phyloP scores from a whole-genome alignment of 2,329 filamentous ascomycete species.

The Fusarium heterosporum region DNA sequence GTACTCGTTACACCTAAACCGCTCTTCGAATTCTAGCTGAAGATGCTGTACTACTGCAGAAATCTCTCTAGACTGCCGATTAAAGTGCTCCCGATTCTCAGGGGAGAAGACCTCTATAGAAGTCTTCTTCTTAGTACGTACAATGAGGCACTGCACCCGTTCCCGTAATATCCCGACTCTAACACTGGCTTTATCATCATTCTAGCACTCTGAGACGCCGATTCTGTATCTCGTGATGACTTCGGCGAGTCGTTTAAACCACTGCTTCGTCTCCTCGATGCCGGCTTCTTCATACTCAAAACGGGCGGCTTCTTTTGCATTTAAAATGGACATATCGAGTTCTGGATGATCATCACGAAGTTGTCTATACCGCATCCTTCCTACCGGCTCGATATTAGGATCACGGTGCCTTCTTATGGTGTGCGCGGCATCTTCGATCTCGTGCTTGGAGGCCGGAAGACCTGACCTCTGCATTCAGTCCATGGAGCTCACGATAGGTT shows the following conservation, averaged over 20 bases:
- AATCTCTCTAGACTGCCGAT: background rate
- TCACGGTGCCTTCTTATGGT: background rate
- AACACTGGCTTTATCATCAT: background rate
- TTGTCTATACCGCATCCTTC: slow-evolving; percentile 1
- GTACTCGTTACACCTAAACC: slow-evolving; percentile 5
- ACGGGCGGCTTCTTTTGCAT: background rate
- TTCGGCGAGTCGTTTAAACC: background rate
- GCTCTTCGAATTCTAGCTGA: background rate
- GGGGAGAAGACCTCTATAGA: background rate
- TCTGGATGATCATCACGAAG: slow-evolving; percentile 12
- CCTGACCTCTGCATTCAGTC: background rate
- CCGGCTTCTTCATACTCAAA: slow-evolving; percentile 1
- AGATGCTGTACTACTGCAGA: background rate
- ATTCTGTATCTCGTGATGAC: background rate
- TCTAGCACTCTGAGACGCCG: background rate
- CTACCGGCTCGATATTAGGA: background rate
- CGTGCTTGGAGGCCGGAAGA: background rate
- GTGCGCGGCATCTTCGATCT: background rate
- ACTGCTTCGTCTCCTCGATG: background rate
- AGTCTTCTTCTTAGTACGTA: background rate
- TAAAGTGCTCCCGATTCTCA: slow-evolving; percentile 4
- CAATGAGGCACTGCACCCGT: background rate
- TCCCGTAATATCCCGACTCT: slow-evolving; percentile 1
- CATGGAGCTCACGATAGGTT: background rate
- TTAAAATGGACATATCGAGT: slow-evolving; percentile 6